These are phyloP conservation scores for Bipolaris zeicola DNA, from an alignment of 2,329 filamentous ascomycete species.

Conservation along the genomic window DNA sequence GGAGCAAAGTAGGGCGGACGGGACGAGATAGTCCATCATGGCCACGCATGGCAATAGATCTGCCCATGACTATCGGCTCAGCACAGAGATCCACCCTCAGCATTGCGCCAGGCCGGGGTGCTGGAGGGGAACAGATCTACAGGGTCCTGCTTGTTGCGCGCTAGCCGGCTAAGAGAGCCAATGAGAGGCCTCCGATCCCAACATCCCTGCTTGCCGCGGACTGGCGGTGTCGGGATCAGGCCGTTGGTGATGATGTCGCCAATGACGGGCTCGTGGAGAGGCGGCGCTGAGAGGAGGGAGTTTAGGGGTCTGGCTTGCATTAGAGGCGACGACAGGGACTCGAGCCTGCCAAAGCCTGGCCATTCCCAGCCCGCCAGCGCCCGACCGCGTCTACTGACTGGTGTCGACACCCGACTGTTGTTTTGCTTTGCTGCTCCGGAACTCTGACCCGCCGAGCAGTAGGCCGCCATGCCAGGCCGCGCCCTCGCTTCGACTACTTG, in stretches of 20 bases:
- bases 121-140: conserved; percentile 36
- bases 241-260: conserved; percentile 22
- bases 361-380: conserved; percentile 8
- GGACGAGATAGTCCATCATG: conserved; percentile 17
- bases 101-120: conserved; percentile 11
- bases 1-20: conserved; percentile 4
- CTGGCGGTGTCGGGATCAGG: conserved; percentile 8
- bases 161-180: conserved; percentile 11
- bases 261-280: conserved; percentile 21
- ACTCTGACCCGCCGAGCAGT: conserved; percentile 2
- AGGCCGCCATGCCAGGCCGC: background rate
- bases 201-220: conserved; percentile 13
- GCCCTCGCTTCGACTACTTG: background rate
- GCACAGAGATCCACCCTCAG: conserved; percentile 25
- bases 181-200: conserved; percentile 18
- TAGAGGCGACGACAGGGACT: conserved; percentile 18
- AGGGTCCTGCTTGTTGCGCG: conserved; percentile 35
- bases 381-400: conserved; percentile 5
- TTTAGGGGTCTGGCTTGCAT: conserved; percentile 20
- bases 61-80: conserved; percentile 24
- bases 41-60: conserved; percentile 32
- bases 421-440: background rate
- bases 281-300: conserved; percentile 8
- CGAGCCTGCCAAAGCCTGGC: conserved; percentile 13
- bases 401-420: conserved; percentile 10